Evolutionary conservation across 495 filamentous ascomycete genomes (phyloP).

Genomic region (Trichocladium uniseriatum): DNA sequence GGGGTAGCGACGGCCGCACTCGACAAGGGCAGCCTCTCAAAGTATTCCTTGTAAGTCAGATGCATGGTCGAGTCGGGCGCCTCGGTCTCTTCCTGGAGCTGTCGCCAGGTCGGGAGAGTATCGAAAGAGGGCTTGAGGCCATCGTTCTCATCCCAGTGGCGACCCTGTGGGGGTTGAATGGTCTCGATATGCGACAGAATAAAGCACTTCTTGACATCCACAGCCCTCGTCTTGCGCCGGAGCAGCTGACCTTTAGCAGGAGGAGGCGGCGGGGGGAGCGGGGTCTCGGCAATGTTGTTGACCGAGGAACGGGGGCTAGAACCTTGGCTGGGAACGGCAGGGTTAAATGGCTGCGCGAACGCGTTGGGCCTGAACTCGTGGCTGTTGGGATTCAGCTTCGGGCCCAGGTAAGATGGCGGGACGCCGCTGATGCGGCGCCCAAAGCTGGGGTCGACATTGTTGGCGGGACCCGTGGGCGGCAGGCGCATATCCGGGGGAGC

Average conservation of each 20-base stretch:
- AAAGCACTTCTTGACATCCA: constrained; percentile 44
- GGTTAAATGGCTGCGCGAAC: constrained; percentile 67
- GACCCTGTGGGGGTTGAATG: constrained; percentile 61
- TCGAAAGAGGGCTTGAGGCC: constrained; percentile 69
- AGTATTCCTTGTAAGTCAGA: constrained; percentile 61
- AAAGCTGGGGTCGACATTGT: constrained; percentile 36
- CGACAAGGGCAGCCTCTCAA: constrained; percentile 52
- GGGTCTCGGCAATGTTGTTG: constrained; percentile 36
- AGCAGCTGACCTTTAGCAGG: constrained; percentile 47
- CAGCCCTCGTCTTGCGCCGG: constrained; percentile 52
- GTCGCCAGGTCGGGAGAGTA: constrained; percentile 72
- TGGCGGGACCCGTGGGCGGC: constrained; percentile 47
- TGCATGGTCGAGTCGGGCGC: constrained; percentile 50
- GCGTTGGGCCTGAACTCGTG: constrained; percentile 78
- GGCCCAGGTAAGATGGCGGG: constrained; percentile 39
- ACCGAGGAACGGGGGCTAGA: constrained; percentile 55
- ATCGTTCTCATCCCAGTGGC: constrained; percentile 54
- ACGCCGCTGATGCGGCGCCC: constrained; percentile 39
- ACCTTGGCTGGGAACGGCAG: constrained; percentile 51
- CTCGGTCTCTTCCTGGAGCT: constrained; percentile 48
- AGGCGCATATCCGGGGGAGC: constrained; percentile 35
- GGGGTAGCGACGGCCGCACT: constrained; percentile 55
- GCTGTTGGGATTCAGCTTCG: constrained; percentile 72
- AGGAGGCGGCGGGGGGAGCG: constrained; percentile 38
- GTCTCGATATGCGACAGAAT: constrained; percentile 64